Conservation (phyloP, 345 rosid species). For the Cardamine occulta region DNA sequence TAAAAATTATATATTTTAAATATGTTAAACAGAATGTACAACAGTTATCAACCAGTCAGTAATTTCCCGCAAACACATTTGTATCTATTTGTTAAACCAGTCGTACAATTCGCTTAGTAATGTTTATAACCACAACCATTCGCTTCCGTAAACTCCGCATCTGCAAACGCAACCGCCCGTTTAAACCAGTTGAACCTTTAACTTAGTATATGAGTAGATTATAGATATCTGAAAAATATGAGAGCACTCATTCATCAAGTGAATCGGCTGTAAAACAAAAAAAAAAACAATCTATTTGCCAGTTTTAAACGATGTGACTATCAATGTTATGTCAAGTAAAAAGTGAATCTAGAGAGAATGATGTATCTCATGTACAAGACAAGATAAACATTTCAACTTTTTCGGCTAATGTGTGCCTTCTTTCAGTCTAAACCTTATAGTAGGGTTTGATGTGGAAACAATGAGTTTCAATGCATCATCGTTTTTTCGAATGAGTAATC, state of each 20-base stretch:
- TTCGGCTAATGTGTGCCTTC: background rate
- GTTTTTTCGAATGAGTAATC: background rate
- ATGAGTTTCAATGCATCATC: background rate
- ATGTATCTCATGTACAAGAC: background rate
- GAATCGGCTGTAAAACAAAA: background rate
- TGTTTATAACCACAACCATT: too few relatives aligned
- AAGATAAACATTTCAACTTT: background rate
- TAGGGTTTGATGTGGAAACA: background rate
- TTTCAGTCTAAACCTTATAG: background rate
- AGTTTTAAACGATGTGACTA: background rate
- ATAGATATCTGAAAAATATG: background rate
- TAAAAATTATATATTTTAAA: too few relatives aligned
- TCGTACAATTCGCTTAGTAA: too few relatives aligned
- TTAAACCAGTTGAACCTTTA: too few relatives aligned
- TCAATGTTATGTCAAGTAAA: background rate
- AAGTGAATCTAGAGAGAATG: background rate
- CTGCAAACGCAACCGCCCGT: too few relatives aligned
- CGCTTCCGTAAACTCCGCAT: too few relatives aligned
- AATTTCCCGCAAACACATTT: too few relatives aligned
- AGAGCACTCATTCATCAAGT: background rate
- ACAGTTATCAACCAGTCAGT: too few relatives aligned
- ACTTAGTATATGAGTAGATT: background rate
- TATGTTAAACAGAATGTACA: too few relatives aligned
- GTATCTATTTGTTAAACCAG: too few relatives aligned
- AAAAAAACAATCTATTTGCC: background rate